Base-by-base conservation (phyloP, 2,329 filamentous ascomycete species). In the Venturia effusa region DNA sequence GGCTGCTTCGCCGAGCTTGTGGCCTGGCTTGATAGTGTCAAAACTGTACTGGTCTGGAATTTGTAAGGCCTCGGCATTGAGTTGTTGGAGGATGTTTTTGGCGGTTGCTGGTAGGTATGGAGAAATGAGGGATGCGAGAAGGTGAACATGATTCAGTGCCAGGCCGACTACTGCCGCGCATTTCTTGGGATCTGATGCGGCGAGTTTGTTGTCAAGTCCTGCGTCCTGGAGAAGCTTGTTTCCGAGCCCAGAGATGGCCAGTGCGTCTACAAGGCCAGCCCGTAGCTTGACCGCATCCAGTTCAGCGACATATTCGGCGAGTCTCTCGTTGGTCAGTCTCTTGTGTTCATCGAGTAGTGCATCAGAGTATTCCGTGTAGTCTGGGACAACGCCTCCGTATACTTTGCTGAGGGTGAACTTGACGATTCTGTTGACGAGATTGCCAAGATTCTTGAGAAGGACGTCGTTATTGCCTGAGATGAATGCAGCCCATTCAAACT, bases 401-500 rank as follows among this genome's bases (percentile, higher is more conserved):
- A 78, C 76, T 74, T 90, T 92, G 70, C 88, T 81, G 75, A 90
- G 86, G 74, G 88, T 85, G 64, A 88, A 80, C 68, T 89, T 89
- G 68, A 86, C 82, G 37, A 89, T 76, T 41, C 80, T 77, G 69
- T 81, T 81, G 65, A 81, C 78, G 59, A 82, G 80, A 72, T 82
- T 82, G 61, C 87, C 87, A 48, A 89, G 79, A 74, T 88, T 89
- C 74, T 87, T 87, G 61, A 89, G 80, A n/a, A 97, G 83, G 72
- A 94, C 90, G 71, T 88, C 92, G 80, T 97, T 96, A 81, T 96
- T 96, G 69, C 84, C 82, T 41, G 86, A 83, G 67, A 94, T 88
- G 76, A 96, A 95, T 57, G 87, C 83, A 65, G 84, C 84, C 92
- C 92, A 96, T 73, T 93, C 88, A 74, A 96, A 96, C 72, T 96